phyloP scores from a whole-genome alignment of 2,329 filamentous ascomycete genomes.

The Fusarium proliferatum region DNA sequence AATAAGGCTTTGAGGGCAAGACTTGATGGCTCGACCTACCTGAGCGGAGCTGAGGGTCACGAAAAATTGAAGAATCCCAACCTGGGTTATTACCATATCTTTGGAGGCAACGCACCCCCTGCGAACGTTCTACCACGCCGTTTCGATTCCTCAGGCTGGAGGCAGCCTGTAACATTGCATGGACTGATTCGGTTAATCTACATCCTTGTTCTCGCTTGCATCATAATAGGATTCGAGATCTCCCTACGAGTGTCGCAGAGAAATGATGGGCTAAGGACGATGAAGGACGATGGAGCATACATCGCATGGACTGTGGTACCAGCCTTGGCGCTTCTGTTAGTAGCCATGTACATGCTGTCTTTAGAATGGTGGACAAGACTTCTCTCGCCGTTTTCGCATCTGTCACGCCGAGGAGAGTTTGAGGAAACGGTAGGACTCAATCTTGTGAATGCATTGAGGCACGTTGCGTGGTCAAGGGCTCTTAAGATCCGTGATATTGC shows the following conservation, averaged over 20 bases:
- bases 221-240: conserved; percentile 51
- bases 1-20: conserved; percentile 42
- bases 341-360: conserved; percentile 48
- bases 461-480: conserved; percentile 44
- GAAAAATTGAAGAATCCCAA: conserved; percentile 45
- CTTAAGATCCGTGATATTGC: conserved; percentile 43
- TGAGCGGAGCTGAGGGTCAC: conserved; percentile 51
- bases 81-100: conserved; percentile 43
- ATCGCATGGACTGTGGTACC: conserved; percentile 52
- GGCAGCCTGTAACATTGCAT: conserved; percentile 48
- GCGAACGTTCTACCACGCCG: conserved; percentile 15
- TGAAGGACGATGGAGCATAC: conserved; percentile 46
- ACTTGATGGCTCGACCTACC: conserved; percentile 46
- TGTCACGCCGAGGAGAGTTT: conserved; percentile 45
- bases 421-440: conserved; percentile 47
- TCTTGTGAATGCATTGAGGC: conserved; percentile 47
- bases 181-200: conserved; percentile 44
- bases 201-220: conserved; percentile 41
- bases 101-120: conserved; percentile 40
- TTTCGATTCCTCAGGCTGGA: conserved; percentile 44
- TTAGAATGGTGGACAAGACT: conserved; percentile 49
- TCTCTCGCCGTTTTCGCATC: conserved; percentile 49
- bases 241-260: conserved; percentile 47
- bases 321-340: conserved; percentile 43
- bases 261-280: conserved; percentile 47